Percentiles rank a stretch among this genome's conserved stretches.
Evolutionary conservation across 495 filamentous ascomycete species (phyloP).

Genomic region (Pseudevernia furfuracea): DNA sequence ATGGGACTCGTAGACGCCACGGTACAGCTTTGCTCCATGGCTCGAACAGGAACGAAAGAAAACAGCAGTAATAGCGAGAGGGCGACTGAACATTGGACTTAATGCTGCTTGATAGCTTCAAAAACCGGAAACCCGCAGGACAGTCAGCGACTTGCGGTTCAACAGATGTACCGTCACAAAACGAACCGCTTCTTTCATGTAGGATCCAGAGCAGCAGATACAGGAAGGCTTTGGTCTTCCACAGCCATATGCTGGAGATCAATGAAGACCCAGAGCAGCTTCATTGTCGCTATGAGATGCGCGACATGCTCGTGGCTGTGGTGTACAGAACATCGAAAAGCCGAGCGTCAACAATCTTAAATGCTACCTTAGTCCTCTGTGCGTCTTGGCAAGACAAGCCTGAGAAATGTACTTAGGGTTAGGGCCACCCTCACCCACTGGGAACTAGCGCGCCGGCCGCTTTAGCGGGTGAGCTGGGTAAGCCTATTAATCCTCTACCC

Average conservation of each 20-base stretch:
- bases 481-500: no score
- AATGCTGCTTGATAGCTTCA: neutral
- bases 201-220: slow-evolving; percentile 91
- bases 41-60: neutral
- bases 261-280: slow-evolving; percentile 56
- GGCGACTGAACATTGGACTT: no score
- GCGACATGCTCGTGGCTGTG: slow-evolving; percentile 36
- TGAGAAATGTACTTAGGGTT: no score
- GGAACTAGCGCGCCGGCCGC: no score
- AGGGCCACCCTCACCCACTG: no score
- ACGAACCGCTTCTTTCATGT: slow-evolving; percentile 79
- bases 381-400: slow-evolving; percentile 12
- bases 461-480: no score
- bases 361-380: no score
- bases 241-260: slow-evolving; percentile 51
- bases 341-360: neutral
- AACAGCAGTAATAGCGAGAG: neutral
- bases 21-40: neutral
- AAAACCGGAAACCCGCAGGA: neutral
- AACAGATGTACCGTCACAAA: slow-evolving; percentile 28
- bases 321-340: slow-evolving; percentile 28
- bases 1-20: neutral
- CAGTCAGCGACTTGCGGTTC: no score
- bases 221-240: slow-evolving; percentile 65
- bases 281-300: slow-evolving; percentile 33